Base-by-base conservation (phyloP, 169 alveolate species). In the Cryptosporidium sp. region DNA sequence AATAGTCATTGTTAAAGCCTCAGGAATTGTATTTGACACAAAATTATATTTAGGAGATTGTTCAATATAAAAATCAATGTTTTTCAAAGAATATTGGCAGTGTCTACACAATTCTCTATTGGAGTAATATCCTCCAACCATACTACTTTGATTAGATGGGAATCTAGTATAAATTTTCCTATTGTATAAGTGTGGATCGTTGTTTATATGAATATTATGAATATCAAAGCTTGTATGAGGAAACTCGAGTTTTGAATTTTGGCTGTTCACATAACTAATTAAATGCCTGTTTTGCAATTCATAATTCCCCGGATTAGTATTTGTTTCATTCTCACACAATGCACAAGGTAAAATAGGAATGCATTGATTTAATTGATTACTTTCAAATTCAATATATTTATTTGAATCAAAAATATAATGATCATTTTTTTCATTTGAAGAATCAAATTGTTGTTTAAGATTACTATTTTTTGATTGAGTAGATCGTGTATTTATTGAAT, bases 1-100 rank as follows among this genome's bases (percentile, higher is more conserved):
- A 26, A 80, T 16, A 21, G 67, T 14, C 89, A 80, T 80, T 14
- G 89, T n/a, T 12, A 80, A 10, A 18, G 89, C 52, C n/a, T 80
- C 89, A 16, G 68, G 48, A 14, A 80, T 48, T 18, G 45, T 16
- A 45, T 43, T 43, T 10, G 89, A 43, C 0, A 29, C 31, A 67
- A 65, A 59, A 65, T 80, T 73, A 52, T 73, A 73, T 51, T 62
- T 73, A 9, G 70, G 86, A 52, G 52, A 6, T 35, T 29, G 51
- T 14, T 33, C 51, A 73, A 37, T 12, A 41, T 33, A n/a, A 18
- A 52, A 23, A 21, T 73, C 35, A n/a, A 33, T 16, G 39, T 52
- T 37, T 73, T 35, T 73, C 23, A 59, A 16, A 21, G 67, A 55
- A 26, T 55, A 23, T 55, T 26, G 67, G 37, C 67, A 55, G 9